Base-by-base conservation (phyloP, 352 stramenopile species). In the Plasmopara muralis region DNA sequence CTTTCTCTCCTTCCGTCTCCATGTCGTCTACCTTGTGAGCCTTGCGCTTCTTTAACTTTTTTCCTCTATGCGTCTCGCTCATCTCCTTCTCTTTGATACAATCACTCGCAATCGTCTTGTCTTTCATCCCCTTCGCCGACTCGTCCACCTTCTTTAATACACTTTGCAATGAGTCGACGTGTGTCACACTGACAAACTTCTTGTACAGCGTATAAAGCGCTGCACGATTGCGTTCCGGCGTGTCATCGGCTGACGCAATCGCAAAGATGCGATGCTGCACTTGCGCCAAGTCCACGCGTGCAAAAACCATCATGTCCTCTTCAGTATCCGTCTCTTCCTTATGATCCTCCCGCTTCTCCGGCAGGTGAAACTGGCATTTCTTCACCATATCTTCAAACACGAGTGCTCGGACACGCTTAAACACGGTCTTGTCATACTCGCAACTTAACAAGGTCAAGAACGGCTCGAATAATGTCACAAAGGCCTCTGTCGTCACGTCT, bases 251-350 rank as follows among this genome's bases (percentile, higher is more conserved):
- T 14, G 83, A 82, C 1, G 80, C 83, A 55, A 93, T 84, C 5
- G 57, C 50, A 44, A 93, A 89, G 57, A 93, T 78, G 41, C 80
- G 80, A 60, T 91, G 78, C 68, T 93, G 83, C 48, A 93, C 70
- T 7, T 71, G 56, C 13, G 58, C 67, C 38, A 93, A 48, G 4
- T 90, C 64, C 6, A 90, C 74, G 28, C 71, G 55, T 41, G 70
- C 70, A 40, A 93, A 93, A 3, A 77, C 66, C 55, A 76, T 70
- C 34, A 66, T 68, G 13, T 77, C 65, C 14, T 54, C 57, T 15
- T 79, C 68, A 10, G 81, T 67, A 12, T 67, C 56, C 25, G 76
- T 60, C 37, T 70, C 57, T 41, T 74, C 72, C 34, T 65, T 51
- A 30, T 64, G 31, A 59, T 87, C 70, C 28, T 53, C 20, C 20